Base-by-base conservation (phyloP, 2,329 filamentous ascomycete species). In the Cladosporium sp. region DNA sequence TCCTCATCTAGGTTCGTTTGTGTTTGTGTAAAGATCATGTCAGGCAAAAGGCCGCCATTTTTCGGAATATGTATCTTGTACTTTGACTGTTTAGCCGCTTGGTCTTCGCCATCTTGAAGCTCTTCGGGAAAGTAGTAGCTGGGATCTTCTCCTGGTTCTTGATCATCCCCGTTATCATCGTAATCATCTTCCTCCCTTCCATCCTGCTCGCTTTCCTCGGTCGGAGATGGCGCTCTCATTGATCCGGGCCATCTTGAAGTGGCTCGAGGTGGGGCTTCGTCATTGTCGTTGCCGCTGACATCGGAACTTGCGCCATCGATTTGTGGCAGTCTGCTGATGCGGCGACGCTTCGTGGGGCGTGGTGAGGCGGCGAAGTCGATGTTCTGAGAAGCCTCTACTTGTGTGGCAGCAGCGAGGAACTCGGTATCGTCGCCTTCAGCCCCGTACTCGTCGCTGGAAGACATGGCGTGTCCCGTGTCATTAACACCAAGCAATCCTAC, bases 21-120 rank as follows among this genome's bases (percentile, higher is more conserved):
- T 13, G 74, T 76, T 58, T 79, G 77, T 1, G 75, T 78, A 52
- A 70, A 70, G 60, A 74, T 75, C 12, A 70, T 64, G 54, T 77
- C 74, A 17, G 70, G 65, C 60, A 79, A 70, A 6, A 73, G 70
- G n/a, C 73, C 64, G 10, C 68, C 69, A 22, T 71, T 67, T 12
- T 69, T 71, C 0, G 76, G 76, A 1, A 74, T 69, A 61, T 79
- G 74, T 28, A 79, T 76, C 28, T 71, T 72, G 63, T 75, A 73
- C 60, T 72, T 73, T 22, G 73, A 70, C 56, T 74, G 74, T 55
- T 67, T 68, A 8, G 64, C 59, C 15, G 58, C 55, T 22, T 59
- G 53, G 9, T 66, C 57, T 5, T 63, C 61, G 2, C 35, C 56
- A 8, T 56, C 54, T 35, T 48, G 59, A 10, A 63, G 48, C 44